phyloP scores from a whole-genome alignment of 83 land plant genomes.

The Picea abies region DNA sequence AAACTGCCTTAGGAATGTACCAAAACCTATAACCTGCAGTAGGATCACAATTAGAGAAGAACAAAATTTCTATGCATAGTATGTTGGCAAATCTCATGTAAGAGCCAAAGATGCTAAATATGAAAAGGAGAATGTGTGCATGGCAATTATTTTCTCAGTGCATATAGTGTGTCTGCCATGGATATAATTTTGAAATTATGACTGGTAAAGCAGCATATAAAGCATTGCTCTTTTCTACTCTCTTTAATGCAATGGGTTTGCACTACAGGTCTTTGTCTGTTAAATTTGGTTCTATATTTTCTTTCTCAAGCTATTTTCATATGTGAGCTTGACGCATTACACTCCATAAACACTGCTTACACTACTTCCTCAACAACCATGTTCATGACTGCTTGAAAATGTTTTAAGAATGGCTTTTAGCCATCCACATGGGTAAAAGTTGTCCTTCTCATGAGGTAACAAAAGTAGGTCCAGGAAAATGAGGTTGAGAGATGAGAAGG shows the following conservation, averaged over 20 bases:
- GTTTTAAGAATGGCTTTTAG: too few relatives aligned
- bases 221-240: too few relatives aligned
- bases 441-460: too few relatives aligned
- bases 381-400: too few relatives aligned
- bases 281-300: neutral
- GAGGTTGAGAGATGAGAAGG: neutral
- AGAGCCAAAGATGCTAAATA: neutral
- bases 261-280: neutral
- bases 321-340: neutral
- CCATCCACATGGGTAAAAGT: too few relatives aligned
- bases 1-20: slow-evolving; percentile 46
- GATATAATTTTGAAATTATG: neutral
- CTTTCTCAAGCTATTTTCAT: neutral
- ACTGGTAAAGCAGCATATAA: neutral
- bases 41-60: too few relatives aligned
- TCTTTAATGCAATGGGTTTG: neutral
- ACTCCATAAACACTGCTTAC: neutral
- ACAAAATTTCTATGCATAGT: too few relatives aligned
- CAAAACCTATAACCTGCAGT: slow-evolving; percentile 42
- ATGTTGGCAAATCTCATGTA: neutral
- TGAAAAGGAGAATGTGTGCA: neutral
- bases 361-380: too few relatives aligned
- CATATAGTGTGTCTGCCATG: neutral
- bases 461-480: neutral
- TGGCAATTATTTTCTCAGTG: neutral